These are phyloP conservation scores for Capsicum baccatum DNA, from an alignment of 257 asterid species.

Conservation along the genomic window DNA sequence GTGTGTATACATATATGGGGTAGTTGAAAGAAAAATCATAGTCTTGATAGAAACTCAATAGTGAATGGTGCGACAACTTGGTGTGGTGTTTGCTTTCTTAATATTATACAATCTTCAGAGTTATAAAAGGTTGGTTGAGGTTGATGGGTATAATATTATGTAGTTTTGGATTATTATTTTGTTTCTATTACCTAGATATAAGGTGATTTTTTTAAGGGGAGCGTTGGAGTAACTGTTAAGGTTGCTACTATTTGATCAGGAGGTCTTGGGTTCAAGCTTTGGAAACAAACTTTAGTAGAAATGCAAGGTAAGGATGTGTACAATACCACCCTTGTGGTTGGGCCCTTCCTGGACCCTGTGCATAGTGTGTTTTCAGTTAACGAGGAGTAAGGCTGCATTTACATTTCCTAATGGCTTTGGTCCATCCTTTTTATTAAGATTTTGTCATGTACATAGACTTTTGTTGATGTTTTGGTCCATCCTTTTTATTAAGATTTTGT, in stretches of 20 bases:
- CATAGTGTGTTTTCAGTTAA: neutral
- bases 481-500: neutral
- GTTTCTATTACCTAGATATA: neutral
- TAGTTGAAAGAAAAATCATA: neutral
- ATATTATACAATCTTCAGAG: conserved; percentile 12
- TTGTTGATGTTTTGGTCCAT: neutral
- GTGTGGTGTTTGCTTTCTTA: neutral
- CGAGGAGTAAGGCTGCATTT: conserved; percentile 7
- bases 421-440: neutral
- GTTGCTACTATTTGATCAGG: too few relatives aligned
- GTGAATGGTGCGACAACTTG: neutral
- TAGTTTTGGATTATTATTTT: neutral
- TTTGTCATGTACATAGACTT: too few relatives aligned
- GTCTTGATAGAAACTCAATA: neutral
- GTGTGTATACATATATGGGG: neutral
- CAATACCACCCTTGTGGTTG: too few relatives aligned
- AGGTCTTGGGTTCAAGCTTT: too few relatives aligned
- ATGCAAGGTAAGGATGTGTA: too few relatives aligned
- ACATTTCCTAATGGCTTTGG: conserved; percentile 9
- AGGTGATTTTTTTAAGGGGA: neutral
- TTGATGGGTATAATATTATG: neutral
- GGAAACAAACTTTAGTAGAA: too few relatives aligned
- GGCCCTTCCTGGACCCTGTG: too few relatives aligned
- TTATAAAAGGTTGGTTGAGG: neutral
- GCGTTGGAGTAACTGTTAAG: too few relatives aligned